Conservation (phyloP, 805 yeast genomes). For the Naumovozyma castellii region DNA sequence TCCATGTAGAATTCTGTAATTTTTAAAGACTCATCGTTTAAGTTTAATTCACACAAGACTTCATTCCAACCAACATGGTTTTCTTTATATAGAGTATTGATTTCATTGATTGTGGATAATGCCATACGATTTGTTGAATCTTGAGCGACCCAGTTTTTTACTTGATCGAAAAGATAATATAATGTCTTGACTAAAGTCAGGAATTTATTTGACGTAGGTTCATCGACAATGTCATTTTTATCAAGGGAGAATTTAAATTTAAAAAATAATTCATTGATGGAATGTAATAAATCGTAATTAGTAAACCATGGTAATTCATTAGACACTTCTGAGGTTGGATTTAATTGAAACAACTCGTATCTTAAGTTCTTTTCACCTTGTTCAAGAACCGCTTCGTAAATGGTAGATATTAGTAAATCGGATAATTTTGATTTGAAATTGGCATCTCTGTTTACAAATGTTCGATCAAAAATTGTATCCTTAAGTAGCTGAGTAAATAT, state of each 20-base stretch:
- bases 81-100: slow-evolving; percentile 24
- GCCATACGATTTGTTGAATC: neutral
- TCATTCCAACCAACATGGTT: slow-evolving; percentile 46
- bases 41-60: slow-evolving; percentile 41
- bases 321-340: neutral
- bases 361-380: slow-evolving; percentile 34
- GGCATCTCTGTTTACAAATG: slow-evolving; percentile 3
- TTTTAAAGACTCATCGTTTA: slow-evolving; percentile 44
- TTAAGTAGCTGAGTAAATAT: slow-evolving; percentile 21
- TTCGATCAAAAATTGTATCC: slow-evolving; percentile 5
- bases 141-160: slow-evolving; percentile 24
- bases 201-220: slow-evolving; percentile 9
- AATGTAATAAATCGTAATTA: slow-evolving; percentile 32
- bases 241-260: slow-evolving; percentile 23
- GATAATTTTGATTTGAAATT: slow-evolving; percentile 14
- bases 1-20: slow-evolving; percentile 62
- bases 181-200: slow-evolving; percentile 35
- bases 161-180: slow-evolving; percentile 33
- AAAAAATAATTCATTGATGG: slow-evolving; percentile 35
- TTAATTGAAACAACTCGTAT: slow-evolving; percentile 29
- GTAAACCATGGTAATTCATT: slow-evolving; percentile 40
- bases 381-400: slow-evolving; percentile 28
- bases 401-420: slow-evolving; percentile 17
- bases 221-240: slow-evolving; percentile 2
- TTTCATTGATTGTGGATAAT: slow-evolving; percentile 5